Conservation (phyloP, 106 monocot genomes). For the Amphibolis antarctica region DNA sequence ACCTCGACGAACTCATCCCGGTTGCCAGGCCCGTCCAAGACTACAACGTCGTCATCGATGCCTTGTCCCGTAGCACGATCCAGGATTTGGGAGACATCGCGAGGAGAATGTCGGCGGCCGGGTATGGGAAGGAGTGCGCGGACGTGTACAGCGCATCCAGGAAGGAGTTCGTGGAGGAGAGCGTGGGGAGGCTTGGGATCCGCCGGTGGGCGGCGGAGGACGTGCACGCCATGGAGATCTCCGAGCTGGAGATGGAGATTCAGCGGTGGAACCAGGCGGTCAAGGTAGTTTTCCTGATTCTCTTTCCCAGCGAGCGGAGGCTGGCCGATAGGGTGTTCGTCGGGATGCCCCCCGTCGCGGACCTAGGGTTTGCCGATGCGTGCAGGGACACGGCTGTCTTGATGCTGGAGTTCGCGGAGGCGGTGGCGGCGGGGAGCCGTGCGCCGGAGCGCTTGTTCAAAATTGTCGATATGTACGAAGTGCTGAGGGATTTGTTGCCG, state of each 20-base stretch:
- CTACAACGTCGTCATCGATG: conserved; percentile 9
- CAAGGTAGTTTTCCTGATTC: conserved; percentile 2
- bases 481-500: conserved; percentile 2
- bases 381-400: background rate
- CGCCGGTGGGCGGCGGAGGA: background rate
- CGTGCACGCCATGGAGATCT: background rate
- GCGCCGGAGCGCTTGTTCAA: conserved; percentile 2
- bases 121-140: conserved; percentile 11
- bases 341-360: background rate
- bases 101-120: conserved; percentile 1
- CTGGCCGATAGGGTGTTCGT: conserved; percentile 1
- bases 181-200: conserved; percentile 14
- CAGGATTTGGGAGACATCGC: background rate
- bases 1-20: conserved; percentile 3
- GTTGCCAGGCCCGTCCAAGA: conserved; percentile 5
- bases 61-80: conserved; percentile 1
- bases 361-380: conserved; percentile 1
- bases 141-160: conserved; percentile 11
- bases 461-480: conserved; percentile 7
- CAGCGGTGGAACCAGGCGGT: conserved; percentile 4
- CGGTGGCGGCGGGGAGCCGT: background rate
- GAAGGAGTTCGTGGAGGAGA: conserved; percentile 17
- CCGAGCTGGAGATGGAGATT: conserved; percentile 5
- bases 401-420: background rate
- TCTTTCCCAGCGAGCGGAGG: conserved; percentile 8